Conservation (phyloP, 2,329 filamentous ascomycete species). For the Scopulariopsis brevicaulis region DNA sequence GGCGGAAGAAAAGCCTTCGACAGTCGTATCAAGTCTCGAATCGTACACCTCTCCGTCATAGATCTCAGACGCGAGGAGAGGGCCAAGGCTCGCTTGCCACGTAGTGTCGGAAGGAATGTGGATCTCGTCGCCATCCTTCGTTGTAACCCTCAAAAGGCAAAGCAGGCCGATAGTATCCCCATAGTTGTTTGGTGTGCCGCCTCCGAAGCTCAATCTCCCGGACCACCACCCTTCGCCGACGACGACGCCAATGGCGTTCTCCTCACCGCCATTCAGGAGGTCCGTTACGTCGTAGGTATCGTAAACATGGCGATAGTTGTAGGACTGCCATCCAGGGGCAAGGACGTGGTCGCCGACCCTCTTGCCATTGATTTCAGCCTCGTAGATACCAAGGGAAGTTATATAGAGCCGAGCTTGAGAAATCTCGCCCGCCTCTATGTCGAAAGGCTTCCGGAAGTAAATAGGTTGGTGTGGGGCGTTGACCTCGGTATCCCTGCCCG, state of each 20-base stretch:
- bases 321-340: constrained; percentile 41
- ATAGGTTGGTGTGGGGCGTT: constrained; percentile 10
- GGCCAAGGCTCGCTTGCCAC: constrained; percentile 20
- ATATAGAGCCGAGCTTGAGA: constrained; percentile 31
- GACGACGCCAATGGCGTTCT: constrained; percentile 23
- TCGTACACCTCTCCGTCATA: constrained; percentile 45
- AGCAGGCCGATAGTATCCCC: constrained; percentile 26
- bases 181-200: constrained; percentile 19
- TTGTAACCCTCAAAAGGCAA: constrained; percentile 23
- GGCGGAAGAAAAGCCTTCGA: neutral
- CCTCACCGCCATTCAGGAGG: constrained; percentile 19
- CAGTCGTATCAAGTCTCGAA: constrained; percentile 12
- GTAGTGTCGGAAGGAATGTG: neutral
- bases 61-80: constrained; percentile 22
- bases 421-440: constrained; percentile 9
- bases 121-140: constrained; percentile 11
- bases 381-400: constrained; percentile 31
- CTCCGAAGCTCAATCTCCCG: constrained; percentile 21
- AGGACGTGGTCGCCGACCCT: constrained; percentile 26
- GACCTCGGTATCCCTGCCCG: neutral
- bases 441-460: constrained; percentile 22
- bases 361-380: constrained; percentile 32
- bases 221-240: constrained; percentile 39
- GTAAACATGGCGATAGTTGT: constrained; percentile 36
- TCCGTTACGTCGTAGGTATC: constrained; percentile 38